phyloP scores from a whole-genome alignment of 805 yeast species.

The Ogataea trehaloabstinens region DNA sequence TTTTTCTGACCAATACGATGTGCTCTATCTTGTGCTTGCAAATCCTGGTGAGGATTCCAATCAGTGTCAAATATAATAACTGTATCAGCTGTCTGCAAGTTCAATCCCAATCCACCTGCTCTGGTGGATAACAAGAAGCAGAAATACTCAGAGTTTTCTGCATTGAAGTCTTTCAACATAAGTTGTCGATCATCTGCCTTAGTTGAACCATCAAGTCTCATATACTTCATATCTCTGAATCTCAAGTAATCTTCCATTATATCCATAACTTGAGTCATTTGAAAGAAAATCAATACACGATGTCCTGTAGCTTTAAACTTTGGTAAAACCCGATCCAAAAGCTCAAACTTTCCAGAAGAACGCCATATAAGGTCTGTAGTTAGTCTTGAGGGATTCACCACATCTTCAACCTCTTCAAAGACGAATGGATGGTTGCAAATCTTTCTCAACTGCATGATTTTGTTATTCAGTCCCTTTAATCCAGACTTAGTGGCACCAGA shows the following conservation, averaged over 20 bases:
- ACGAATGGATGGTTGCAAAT: constrained; percentile 88
- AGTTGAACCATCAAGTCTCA: constrained; percentile 80
- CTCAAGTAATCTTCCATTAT: constrained; percentile 83
- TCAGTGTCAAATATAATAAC: constrained; percentile 85
- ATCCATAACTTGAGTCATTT: constrained; percentile 89
- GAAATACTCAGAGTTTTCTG: constrained; percentile 73
- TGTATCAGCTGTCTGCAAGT: constrained; percentile 84
- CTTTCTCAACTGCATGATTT: constrained; percentile 81
- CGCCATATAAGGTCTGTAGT: constrained; percentile 73
- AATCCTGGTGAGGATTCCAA: constrained; percentile 91
- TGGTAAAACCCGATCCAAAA: constrained; percentile 71
- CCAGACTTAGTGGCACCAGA: constrained; percentile 63
- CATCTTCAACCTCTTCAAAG: constrained; percentile 75
- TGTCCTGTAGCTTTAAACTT: constrained; percentile 74
- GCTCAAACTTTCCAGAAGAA: constrained; percentile 76
- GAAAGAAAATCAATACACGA: constrained; percentile 78
- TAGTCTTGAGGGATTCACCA: constrained; percentile 58
- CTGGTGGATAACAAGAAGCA: constrained; percentile 78
- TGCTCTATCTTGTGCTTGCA: constrained; percentile 88
- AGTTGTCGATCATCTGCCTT: constrained; percentile 81
- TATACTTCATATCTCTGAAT: constrained; percentile 61
- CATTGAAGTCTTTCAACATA: constrained; percentile 71
- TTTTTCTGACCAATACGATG: constrained; percentile 89
- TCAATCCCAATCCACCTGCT: constrained; percentile 88
- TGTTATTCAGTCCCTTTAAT: constrained; percentile 74